Evolutionary conservation across 2,329 filamentous ascomycete species (phyloP).

Genomic region (Phialocephala sp.): DNA sequence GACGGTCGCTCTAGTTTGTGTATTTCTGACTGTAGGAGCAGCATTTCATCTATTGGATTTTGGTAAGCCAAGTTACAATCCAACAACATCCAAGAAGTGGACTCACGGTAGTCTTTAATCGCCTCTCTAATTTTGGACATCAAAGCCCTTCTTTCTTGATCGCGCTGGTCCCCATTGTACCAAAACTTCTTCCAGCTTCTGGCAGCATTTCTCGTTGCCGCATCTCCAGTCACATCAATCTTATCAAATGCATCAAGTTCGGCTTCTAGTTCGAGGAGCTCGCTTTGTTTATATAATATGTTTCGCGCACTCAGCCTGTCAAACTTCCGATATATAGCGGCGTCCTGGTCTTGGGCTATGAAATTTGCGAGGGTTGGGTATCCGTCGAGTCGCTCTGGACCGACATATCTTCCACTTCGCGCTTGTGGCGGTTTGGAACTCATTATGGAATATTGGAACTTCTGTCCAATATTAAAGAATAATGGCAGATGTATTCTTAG

Average conservation of each 20-base stretch:
- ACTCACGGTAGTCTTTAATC: constrained; percentile 2
- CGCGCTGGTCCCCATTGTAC: background rate
- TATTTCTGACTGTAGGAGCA: background rate
- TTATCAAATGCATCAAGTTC: constrained; percentile 23
- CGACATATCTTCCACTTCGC: background rate
- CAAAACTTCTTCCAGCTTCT: constrained; percentile 25
- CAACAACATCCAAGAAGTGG: background rate
- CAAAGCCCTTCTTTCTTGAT: constrained; percentile 17
- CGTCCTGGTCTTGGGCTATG: constrained; percentile 21
- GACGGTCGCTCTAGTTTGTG: background rate
- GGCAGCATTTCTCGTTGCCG: constrained; percentile 14
- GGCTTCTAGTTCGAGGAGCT: constrained; percentile 28
- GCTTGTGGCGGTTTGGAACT: background rate
- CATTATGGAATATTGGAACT: background rate
- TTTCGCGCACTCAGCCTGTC: constrained; percentile 28
- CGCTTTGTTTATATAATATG: constrained; percentile 26
- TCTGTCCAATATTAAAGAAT: background rate
- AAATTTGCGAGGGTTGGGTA: constrained; percentile 14
- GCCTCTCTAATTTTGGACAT: constrained; percentile 24
- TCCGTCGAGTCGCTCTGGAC: constrained; percentile 5
- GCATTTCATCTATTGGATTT: background rate
- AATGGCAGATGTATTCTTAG: background rate
- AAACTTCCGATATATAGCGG: constrained; percentile 25
- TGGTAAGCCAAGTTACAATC: background rate
- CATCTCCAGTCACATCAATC: constrained; percentile 15